Base-by-base conservation (phyloP, 1,284 basidiomycete species). In the Cryptococcus sp. region DNA sequence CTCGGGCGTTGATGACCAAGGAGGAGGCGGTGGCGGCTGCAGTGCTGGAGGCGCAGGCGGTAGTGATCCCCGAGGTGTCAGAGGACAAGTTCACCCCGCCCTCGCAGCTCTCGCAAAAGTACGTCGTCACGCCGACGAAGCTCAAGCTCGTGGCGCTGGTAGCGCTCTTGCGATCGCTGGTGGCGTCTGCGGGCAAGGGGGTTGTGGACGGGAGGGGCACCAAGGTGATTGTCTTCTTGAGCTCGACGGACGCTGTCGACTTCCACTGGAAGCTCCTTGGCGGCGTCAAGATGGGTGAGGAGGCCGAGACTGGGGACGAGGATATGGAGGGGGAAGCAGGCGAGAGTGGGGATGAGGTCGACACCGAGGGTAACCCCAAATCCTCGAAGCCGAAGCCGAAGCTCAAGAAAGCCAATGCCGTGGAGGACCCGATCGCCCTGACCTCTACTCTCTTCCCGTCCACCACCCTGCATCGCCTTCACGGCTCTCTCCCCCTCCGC, bases 181-280 rank as follows among this genome's bases (percentile, higher is more conserved):
- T 97, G 38, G 79, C 86, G 3, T 50, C 59, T 11, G 79, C 79
- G 45, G 64, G 60, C 5, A 69, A 73, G 40, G 64, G 54, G 16
- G 52, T 56, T 6, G 55, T 47, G 8, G 67, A 71, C 18, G 69
- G 66, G 4, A 66, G 66, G 18, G 76, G 79, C 0, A 75, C 68
- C 45, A 81, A 82, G 64, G 85, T 97, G 45, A 92, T 99, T 52
- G 92, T 98, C 5, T 99, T 99, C 77, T 80, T 98, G 59, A 93
- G 88, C 67, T 98, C 93, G 67, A 98, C 93, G 2, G 94, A 98
- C 75, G 91, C 92, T 1, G 96, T 99, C 36, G 95, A 99, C 75
- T 98, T 93, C 71, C 92, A 97, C 73, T 98, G 91, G 89, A 83
- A 83, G 47, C 80, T 97, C n/a, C 78, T 98, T 0, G 89, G 87